phyloP scores from a whole-genome alignment of 2,329 filamentous ascomycete species.

The Epichloe gansuensis region DNA sequence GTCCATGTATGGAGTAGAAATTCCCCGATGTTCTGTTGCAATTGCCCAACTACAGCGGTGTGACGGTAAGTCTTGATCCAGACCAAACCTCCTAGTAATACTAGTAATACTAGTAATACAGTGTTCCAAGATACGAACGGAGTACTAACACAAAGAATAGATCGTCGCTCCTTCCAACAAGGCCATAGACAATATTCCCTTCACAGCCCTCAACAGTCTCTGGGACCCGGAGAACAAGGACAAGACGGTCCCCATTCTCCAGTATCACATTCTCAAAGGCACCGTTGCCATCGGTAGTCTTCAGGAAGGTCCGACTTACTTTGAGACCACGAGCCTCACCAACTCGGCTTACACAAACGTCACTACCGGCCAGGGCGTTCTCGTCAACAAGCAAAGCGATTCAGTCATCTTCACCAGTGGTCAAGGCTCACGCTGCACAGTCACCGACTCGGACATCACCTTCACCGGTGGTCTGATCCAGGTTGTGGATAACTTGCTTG shows the following conservation, averaged over 20 bases:
- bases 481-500: slow-evolving; percentile 37
- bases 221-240: slow-evolving; percentile 30
- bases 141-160: slow-evolving; percentile 8
- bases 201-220: slow-evolving; percentile 35
- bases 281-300: slow-evolving; percentile 30
- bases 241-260: slow-evolving; percentile 36
- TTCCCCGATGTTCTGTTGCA: slow-evolving; percentile 32
- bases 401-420: slow-evolving; percentile 36
- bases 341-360: slow-evolving; percentile 33
- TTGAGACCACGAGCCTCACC: slow-evolving; percentile 31
- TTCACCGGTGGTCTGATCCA: slow-evolving; percentile 39
- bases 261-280: slow-evolving; percentile 48
- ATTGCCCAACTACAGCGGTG: slow-evolving; percentile 28
- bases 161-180: slow-evolving; percentile 46
- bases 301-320: slow-evolving; percentile 22
- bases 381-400: slow-evolving; percentile 30
- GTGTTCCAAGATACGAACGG: too few relatives aligned
- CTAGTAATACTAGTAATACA: too few relatives aligned
- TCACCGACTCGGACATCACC: slow-evolving; percentile 29
- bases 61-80: slow-evolving; percentile 25
- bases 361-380: slow-evolving; percentile 34
- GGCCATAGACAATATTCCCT: slow-evolving; percentile 42
- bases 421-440: slow-evolving; percentile 29
- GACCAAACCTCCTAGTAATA: too few relatives aligned
- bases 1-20: slow-evolving; percentile 20